Evolutionary conservation across 2,329 filamentous ascomycete genomes (phyloP), one percentile per base, ranked within the genome.

Genomic region (Colletotrichum sidae): DNA sequence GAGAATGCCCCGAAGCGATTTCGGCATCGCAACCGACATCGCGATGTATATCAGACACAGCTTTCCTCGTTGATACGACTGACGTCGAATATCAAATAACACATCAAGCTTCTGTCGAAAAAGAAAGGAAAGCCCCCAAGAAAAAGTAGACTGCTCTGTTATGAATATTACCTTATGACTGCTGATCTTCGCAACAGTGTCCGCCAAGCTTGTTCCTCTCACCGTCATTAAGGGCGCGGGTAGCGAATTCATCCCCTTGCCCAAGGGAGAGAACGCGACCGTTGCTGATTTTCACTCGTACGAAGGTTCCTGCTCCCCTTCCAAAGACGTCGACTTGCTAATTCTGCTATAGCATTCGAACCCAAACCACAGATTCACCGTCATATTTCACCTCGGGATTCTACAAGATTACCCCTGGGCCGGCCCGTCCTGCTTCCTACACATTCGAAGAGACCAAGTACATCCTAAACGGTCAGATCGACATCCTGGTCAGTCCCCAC

Each of bases 361-460:
- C 65, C 2, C 47, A 68, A 17, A 60, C 51, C 10, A 44, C 44
- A 1, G 51, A 55, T 17, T 60, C 58, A 10, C 58, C 50, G 10
- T 38, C 58, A 3, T 25, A 55, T 25, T 55, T 55, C 17, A 55
- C 51, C 2, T 60, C 58, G 4, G 42, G 42, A 11, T 66, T 68
- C 56, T 68, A 66, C 46, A 68, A 68, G 56, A 68, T 66, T n/a
- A 42, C 44, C 11, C 52, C 62, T 25, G 65, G 65, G 4, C 65
- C 65, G 38, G 13, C 61, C 10, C 46, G 55, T 5, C 65, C 65
- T 6, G 61, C 60, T 6, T 45, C 46, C 9, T 68, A 66, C 45
- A 57, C 60, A 0, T 72, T 75, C 3, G 73, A 75, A 11, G 73
- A 75, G 50, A 73, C 72, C n/a, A 75, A 75, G 44, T 74, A 72